Evolutionary conservation across 139 green algal species (phyloP), one percentile per base, ranked within the genome.

Genomic region (Trebouxia sp.): DNA sequence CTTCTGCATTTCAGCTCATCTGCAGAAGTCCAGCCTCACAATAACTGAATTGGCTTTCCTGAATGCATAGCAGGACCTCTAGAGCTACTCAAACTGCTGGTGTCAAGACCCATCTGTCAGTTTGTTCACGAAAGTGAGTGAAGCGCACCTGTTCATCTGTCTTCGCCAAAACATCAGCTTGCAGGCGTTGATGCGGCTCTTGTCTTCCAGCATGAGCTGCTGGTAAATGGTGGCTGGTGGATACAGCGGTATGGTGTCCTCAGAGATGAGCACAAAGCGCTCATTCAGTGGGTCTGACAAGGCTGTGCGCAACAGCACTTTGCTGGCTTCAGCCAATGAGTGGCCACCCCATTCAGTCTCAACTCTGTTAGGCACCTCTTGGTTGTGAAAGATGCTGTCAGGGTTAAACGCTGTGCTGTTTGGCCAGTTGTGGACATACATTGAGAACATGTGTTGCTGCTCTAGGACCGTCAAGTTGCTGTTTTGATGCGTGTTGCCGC

Each of bases 251-350:
- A 87, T 30, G 51, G 51, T 83, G 37, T 65, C 47, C 32, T 89
- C 87, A 28, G 62, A 84, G 20, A 88, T 24, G 77, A 91, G 83
- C 48, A 83, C 65, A 80, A 89, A 91, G 35, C 79, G 81, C 78
- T 83, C 37, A 37, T 88, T 89, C 20, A 75, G n/a, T 0, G 87
- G 80, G 39, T 91, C 85, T 53, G 37, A 2, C 47, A 91, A 67
- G 22, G 87, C 87, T 8, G 81, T 69, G 26, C 45, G n/a, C 48
- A 91, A 45, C 78, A 91, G 32, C 0, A 35, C n/a, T 53, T 48
- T 72, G 76, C 37, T 74, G 51, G 86, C 86, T 32, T 85, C 86
- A 32, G 83, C 75, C 6, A 88, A n/a, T 38, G 75, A 84, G 66
- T 86, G 83, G 41, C 81, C 51, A 0, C 83, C 83, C 83, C 83